Percentiles rank a stretch among this genome's conserved stretches.
These are phyloP conservation scores for Schwanniomyces pseudopolymorphus DNA, from an alignment of 805 yeast species.

Conservation along the genomic window DNA sequence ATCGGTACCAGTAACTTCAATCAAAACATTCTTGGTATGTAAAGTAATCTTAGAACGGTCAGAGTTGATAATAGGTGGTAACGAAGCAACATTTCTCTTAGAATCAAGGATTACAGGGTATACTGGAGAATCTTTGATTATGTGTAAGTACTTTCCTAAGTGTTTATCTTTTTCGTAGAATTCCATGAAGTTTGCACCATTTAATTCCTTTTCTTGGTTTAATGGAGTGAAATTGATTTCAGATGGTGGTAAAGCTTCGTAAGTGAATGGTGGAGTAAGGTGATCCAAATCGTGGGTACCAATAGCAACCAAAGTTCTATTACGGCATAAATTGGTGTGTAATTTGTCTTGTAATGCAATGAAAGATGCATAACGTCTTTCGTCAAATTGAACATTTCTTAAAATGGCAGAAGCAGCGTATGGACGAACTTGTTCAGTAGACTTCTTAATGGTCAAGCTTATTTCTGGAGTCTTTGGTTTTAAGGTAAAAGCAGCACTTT, in stretches of 20 bases:
- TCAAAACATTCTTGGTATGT: constrained; percentile 82
- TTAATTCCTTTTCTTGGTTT: constrained; percentile 66
- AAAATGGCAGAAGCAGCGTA: constrained; percentile 94
- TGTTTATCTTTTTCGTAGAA: constrained; percentile 90
- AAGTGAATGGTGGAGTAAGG: constrained; percentile 78
- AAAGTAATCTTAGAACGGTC: constrained; percentile 85
- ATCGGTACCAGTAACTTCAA: constrained; percentile 95
- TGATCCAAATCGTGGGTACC: constrained; percentile 96
- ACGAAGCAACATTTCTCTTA: constrained; percentile 73
- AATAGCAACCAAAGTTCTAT: constrained; percentile 95
- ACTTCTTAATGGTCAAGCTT: constrained; percentile 69
- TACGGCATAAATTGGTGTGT: constrained; percentile 93
- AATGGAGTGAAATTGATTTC: constrained; percentile 75
- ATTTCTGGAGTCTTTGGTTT: constrained; percentile 59
- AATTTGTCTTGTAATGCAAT: constrained; percentile 94
- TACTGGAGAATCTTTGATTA: constrained; percentile 84
- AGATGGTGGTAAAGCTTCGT: constrained; percentile 78
- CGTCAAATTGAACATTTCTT: constrained; percentile 78
- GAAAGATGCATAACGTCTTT: constrained; percentile 88
- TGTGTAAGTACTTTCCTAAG: constrained; percentile 82
- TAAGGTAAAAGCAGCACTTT: constrained; percentile 67
- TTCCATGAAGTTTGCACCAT: constrained; percentile 79
- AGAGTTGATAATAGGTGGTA: constrained; percentile 97
- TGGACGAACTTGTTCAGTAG: constrained; percentile 78
- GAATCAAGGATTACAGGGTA: constrained; percentile 88